phyloP scores from a whole-genome alignment of 2,329 filamentous ascomycete genomes.

The Pseudogymnoascus sp. region DNA sequence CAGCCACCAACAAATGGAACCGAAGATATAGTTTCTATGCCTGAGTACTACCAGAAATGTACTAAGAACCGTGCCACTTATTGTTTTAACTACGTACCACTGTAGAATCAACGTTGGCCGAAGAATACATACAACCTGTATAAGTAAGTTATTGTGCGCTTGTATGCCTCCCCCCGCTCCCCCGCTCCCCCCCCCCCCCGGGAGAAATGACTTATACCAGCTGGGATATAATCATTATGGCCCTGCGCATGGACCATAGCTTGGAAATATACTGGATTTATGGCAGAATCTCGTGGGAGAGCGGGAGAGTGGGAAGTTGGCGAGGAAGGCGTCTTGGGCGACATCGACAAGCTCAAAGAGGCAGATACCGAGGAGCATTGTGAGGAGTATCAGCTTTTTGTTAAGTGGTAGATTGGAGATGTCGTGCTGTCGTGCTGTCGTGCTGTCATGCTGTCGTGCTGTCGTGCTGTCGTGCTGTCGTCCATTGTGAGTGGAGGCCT shows the following conservation, averaged over 20 bases:
- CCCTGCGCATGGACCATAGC: slow-evolving; percentile 13
- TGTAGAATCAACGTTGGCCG: neutral
- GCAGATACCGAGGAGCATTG: slow-evolving; percentile 11
- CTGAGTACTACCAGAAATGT: no score
- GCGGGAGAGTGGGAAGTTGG: slow-evolving; percentile 11
- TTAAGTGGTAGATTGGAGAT: neutral
- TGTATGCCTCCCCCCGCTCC: neutral
- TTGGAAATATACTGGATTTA: slow-evolving; percentile 17
- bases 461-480: neutral
- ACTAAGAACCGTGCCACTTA: no score
- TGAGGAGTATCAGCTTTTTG: neutral
- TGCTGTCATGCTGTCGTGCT: no score
- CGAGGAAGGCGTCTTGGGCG: slow-evolving; percentile 9
- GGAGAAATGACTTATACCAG: slow-evolving; percentile 15
- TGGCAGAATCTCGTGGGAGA: no score
- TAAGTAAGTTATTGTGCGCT: neutral
- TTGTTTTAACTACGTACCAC: no score
- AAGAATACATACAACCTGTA: neutral
- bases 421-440: no score
- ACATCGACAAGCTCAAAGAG: slow-evolving; percentile 12
- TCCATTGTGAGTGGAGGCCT: neutral
- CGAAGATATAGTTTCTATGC: no score
- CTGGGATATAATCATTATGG: slow-evolving; percentile 16
- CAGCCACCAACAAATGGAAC: no score
- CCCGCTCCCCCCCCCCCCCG: no score